Evolutionary conservation across 805 yeast genomes (phyloP).

Genomic region (Saturnispora besseyi): DNA sequence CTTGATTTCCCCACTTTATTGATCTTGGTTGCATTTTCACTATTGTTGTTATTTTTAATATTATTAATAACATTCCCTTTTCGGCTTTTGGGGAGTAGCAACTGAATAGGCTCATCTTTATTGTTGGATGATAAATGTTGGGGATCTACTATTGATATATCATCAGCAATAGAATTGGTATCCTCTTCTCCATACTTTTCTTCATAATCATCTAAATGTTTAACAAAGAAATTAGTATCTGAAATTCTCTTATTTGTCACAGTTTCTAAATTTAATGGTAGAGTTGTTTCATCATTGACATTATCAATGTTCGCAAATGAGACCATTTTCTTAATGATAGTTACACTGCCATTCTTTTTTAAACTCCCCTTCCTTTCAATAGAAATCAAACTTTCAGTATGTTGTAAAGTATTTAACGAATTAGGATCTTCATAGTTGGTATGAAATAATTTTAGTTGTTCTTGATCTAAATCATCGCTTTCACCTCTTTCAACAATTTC

Average conservation of each 20-base stretch:
- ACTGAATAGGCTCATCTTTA: neutral
- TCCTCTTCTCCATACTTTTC: slow-evolving; percentile 4
- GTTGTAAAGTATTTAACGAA: neutral
- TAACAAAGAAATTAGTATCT: slow-evolving; percentile 25
- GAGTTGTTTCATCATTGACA: slow-evolving; percentile 6
- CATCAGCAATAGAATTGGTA: neutral
- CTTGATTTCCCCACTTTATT: slow-evolving; percentile 7
- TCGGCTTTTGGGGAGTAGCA: slow-evolving; percentile 2
- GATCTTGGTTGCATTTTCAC: neutral
- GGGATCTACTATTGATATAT: neutral
- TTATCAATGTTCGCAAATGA: slow-evolving; percentile 21
- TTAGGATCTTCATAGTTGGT: slow-evolving; percentile 14
- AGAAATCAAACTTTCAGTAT: slow-evolving; percentile 12
- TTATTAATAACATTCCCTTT: neutral
- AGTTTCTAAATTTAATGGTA: slow-evolving; percentile 13
- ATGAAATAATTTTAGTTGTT: slow-evolving; percentile 22
- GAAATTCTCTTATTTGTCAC: slow-evolving; percentile 16
- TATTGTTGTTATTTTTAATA: neutral
- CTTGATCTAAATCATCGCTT: slow-evolving; percentile 14
- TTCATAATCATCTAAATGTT: slow-evolving; percentile 26
- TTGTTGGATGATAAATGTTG: neutral
- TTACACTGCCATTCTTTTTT: slow-evolving; percentile 5
- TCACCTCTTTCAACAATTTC: slow-evolving; percentile 50
- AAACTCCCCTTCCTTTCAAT: slow-evolving; percentile 17
- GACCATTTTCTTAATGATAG: slow-evolving; percentile 20